These are phyloP conservation scores for Penicillium diatomitis DNA, from an alignment of 495 filamentous ascomycete species.

Conservation along the genomic window DNA sequence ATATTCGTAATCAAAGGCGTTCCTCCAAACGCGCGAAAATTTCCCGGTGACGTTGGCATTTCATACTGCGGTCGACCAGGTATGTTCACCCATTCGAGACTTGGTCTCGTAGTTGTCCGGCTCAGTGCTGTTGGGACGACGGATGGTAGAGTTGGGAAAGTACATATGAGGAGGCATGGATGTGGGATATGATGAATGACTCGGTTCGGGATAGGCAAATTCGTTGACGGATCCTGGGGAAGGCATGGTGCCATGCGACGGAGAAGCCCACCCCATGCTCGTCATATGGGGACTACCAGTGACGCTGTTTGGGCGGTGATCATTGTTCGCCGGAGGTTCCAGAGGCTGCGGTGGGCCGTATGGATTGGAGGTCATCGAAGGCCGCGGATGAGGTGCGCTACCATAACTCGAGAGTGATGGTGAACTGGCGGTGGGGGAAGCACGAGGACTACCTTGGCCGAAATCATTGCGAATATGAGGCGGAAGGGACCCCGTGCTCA, in stretches of 20 bases:
- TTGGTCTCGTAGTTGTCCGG: slow-evolving; percentile 60
- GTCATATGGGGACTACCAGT: slow-evolving; percentile 65
- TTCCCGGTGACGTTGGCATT: not conserved
- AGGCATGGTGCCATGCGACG: slow-evolving; percentile 52
- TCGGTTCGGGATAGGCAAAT: slow-evolving; percentile 64
- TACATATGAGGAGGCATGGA: slow-evolving; percentile 57
- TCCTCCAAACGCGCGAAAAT: too few species aligned
- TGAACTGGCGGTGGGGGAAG: slow-evolving; percentile 54
- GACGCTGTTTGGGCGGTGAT: slow-evolving; percentile 58
- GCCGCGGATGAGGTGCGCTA: slow-evolving; percentile 48
- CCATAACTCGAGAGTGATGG: slow-evolving; percentile 50
- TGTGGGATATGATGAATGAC: slow-evolving; percentile 43
- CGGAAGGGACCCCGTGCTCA: slow-evolving; percentile 62
- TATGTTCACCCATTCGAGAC: slow-evolving; percentile 33
- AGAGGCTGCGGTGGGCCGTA: slow-evolving; percentile 80
- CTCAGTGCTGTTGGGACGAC: slow-evolving; percentile 62
- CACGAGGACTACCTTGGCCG: slow-evolving; percentile 62
- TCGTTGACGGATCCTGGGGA: slow-evolving; percentile 58
- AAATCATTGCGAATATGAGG: slow-evolving; percentile 73
- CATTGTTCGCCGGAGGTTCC: slow-evolving; percentile 75
- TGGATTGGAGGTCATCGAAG: slow-evolving; percentile 72
- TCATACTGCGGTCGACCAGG: slow-evolving; percentile 37
- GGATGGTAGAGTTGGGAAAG: slow-evolving; percentile 51
- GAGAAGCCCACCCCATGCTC: slow-evolving; percentile 65
- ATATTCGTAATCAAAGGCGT: not conserved